Evolutionary conservation across 2,329 filamentous ascomycete genomes (phyloP).

Genomic region (Xylaria digitata): DNA sequence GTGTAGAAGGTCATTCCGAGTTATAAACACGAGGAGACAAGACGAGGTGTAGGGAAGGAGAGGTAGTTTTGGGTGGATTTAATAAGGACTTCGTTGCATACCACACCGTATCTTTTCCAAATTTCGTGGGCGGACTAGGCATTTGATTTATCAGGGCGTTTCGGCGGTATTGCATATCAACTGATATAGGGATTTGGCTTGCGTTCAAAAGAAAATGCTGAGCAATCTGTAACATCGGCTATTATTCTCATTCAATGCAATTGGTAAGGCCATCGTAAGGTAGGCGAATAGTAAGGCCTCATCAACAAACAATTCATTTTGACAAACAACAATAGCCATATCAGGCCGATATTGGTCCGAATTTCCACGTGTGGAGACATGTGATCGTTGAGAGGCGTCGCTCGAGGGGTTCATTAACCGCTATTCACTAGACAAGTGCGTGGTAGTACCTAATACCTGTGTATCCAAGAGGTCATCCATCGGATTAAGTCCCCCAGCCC

Average conservation of each 20-base stretch:
- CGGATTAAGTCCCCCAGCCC: neutral
- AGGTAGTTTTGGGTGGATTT: conserved; percentile 14
- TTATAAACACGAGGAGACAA: neutral
- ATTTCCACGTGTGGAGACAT: neutral
- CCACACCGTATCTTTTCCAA: conserved; percentile 1
- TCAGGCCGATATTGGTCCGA: neutral
- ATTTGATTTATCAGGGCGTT: conserved; percentile 29
- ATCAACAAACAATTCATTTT: neutral
- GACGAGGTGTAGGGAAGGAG: neutral
- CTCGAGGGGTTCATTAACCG: neutral
- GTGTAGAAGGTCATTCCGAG: conserved; percentile 19
- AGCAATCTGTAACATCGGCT: conserved; percentile 8
- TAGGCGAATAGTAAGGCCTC: neutral
- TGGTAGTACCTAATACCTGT: neutral
- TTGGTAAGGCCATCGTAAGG: neutral
- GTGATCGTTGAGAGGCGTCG: neutral
- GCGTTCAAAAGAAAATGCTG: conserved; percentile 1
- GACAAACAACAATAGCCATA: neutral
- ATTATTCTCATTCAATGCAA: neutral
- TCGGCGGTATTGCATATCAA: conserved; percentile 14
- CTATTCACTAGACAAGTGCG: neutral
- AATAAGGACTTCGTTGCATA: conserved; percentile 19
- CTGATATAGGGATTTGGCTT: neutral
- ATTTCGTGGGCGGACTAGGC: neutral
- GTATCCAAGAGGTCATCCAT: neutral